Evolutionary conservation across 495 filamentous ascomycete genomes (phyloP).

Genomic region (Xylaria palmicola): DNA sequence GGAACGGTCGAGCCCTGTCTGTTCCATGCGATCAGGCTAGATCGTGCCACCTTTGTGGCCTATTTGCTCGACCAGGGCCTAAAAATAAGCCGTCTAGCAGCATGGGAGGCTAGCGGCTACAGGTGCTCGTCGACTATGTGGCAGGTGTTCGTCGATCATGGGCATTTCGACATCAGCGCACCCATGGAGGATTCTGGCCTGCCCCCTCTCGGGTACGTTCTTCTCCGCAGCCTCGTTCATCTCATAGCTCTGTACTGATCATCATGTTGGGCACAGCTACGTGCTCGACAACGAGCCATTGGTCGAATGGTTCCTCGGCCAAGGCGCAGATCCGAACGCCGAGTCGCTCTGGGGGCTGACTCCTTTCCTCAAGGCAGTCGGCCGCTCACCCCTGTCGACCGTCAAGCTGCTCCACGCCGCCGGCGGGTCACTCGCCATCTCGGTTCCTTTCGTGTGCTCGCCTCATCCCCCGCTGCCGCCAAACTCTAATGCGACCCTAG

Average conservation of each 20-base stretch:
- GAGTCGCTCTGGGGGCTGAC: neutral
- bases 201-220: neutral
- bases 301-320: neutral
- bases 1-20: neutral
- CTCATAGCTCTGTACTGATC: neutral
- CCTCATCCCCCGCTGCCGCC: neutral
- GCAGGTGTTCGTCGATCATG: neutral
- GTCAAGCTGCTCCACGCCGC: neutral
- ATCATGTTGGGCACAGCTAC: too few relatives aligned
- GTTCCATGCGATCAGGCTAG: neutral
- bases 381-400: neutral
- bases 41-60: neutral
- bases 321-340: neutral
- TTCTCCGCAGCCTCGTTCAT: neutral
- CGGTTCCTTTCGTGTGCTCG: neutral
- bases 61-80: neutral
- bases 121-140: neutral
- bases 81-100: neutral
- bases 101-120: neutral
- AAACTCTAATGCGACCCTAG: neutral
- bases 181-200: neutral
- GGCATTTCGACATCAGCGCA: neutral
- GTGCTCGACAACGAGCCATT: neutral
- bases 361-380: neutral
- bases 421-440: neutral